Percentiles rank a stretch among this genome's conserved stretches.
Conservation (phyloP, 306 rosid species). For the Medicago truncatula region DNA sequence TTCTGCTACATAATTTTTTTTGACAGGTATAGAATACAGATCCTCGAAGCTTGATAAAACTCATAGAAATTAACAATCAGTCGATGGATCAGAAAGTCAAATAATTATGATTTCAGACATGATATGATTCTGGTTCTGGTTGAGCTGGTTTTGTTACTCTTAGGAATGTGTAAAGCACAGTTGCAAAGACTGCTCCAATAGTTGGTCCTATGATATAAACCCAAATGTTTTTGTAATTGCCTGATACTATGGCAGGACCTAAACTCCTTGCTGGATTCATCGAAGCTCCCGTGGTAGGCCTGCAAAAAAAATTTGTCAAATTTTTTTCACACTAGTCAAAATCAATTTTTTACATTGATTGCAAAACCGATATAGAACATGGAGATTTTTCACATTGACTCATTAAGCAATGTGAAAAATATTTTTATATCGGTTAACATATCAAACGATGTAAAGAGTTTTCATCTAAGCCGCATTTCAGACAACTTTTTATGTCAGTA, state of each 20-base stretch:
- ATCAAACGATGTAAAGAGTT: background rate
- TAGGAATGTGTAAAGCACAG: constrained; percentile 44
- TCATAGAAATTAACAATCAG: constrained; percentile 4
- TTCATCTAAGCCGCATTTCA: too few relatives aligned
- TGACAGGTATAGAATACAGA: background rate
- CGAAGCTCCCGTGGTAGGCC: constrained; percentile 61
- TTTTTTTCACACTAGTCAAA: background rate
- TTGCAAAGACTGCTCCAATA: constrained; percentile 53
- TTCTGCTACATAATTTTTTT: background rate
- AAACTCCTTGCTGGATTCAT: constrained; percentile 72
- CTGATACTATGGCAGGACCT: constrained; percentile 52
- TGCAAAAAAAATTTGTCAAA: constrained; percentile 20
- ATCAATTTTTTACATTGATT: too few relatives aligned
- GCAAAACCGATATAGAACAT: too few relatives aligned
- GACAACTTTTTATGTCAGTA: too few relatives aligned
- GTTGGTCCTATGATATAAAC: constrained; percentile 45
- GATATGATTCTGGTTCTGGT: constrained; percentile 17
- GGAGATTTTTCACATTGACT: too few relatives aligned
- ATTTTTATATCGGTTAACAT: too few relatives aligned
- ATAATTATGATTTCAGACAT: constrained; percentile 18
- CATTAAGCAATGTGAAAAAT: background rate
- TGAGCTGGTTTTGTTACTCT: constrained; percentile 38
- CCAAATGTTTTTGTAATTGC: constrained; percentile 48
- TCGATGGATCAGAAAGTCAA: constrained; percentile 25
- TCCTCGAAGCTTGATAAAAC: background rate